Evolutionary conservation across 306 rosid genomes (phyloP), one percentile per base, ranked within the genome.

Genomic region (Lathyrus tuberosus): DNA sequence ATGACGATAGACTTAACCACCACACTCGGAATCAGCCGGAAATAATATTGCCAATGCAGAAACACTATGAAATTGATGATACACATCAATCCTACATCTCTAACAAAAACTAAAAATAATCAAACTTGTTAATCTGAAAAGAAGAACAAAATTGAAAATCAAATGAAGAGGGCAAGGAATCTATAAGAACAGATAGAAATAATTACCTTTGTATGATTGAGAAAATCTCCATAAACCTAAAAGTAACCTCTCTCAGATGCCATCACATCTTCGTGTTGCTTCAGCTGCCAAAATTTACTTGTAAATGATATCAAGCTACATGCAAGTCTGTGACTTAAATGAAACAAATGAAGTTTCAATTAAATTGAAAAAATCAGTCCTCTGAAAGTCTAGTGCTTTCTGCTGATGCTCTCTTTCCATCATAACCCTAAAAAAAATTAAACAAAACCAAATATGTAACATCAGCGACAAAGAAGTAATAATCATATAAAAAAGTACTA

Each of bases 371-470:
- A 10, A 10, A 61, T 90, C 81, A 90, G 60, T 76, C 87, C 48
- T 70, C 83, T 2, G 81, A 74, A 47, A 82, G 76, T 73, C 68
- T 75, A 10, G 81, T 10, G 78, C 81, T 75, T 42, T 93, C 96
- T 4, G 76, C 33, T 20, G 89, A 62, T 72, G 81, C 69, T 80
- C 59, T 86, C 87, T 87, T 93, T 57, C 82, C 76, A 81, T 87
- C 87, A 54, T 93, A 90, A 18, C 96, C 97, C 98, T 93, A 67
- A 68, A 75, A 66, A 51, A 33, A 76, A 61, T 69, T 46, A 61
- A 35, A 58, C 53, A 71, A 70, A 61, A 73, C 58, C 41, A 42
- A 44, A 42, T 14, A 30, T 35, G n/a, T 15, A 51, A 49, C 48
- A 31, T n/a, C 65, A 71, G 74, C 41, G 62, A 16, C 37, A 56